phyloP scores from a whole-genome alignment of 345 rosid species.

The Odontarrhena argentea region DNA sequence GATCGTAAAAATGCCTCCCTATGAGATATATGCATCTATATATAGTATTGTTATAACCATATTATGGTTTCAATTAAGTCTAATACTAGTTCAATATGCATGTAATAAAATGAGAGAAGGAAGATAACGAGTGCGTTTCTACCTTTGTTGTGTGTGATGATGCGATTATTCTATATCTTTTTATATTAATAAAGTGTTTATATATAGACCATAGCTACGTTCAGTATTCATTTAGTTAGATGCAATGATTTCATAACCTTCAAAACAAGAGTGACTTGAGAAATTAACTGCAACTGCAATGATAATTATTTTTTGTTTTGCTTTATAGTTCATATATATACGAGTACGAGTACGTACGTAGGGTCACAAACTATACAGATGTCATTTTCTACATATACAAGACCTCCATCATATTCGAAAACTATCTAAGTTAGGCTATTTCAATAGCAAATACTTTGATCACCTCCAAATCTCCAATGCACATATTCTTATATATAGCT shows the following conservation, averaged over 20 bases:
- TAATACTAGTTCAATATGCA: slow-evolving; percentile 9
- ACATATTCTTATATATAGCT: no score
- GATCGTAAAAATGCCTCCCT: slow-evolving; percentile 31
- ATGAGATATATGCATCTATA: slow-evolving; percentile 6
- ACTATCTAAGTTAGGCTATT: no score
- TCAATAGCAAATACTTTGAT: no score
- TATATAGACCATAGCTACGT: slow-evolving; percentile 1
- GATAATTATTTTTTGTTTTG: slow-evolving; percentile 4
- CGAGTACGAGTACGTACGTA: no score
- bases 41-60: slow-evolving; percentile 25
- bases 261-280: background rate
- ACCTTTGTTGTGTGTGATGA: slow-evolving; percentile 13
- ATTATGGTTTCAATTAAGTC: slow-evolving; percentile 4
- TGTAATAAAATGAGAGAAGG: slow-evolving; percentile 25
- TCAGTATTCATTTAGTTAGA: background rate
- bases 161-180: slow-evolving; percentile 9
- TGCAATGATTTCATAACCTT: slow-evolving; percentile 3
- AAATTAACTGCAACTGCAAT: background rate
- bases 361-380: no score
- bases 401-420: no score
- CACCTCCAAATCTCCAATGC: no score
- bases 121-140: slow-evolving; percentile 18
- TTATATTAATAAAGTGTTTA: slow-evolving; percentile 21
- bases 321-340: background rate
- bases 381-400: no score